Evolutionary conservation across 192 early-diverging fungal genomes (phyloP).

Genomic region (Coemansia sp.): DNA sequence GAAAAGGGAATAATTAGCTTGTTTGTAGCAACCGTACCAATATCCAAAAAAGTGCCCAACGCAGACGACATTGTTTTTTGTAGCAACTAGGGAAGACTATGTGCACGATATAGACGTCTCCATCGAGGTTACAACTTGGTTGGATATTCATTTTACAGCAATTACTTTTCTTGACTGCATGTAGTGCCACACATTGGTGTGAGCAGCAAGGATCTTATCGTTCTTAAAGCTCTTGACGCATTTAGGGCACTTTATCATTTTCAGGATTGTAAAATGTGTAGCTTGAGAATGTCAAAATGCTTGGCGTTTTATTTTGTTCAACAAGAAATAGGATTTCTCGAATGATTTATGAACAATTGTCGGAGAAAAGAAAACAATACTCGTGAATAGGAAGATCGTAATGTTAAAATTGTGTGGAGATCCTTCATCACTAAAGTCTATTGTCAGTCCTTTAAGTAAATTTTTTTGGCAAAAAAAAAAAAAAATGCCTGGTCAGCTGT

Average conservation of each 20-base stretch:
- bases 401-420: background rate
- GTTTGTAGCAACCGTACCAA: background rate
- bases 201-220: conserved; percentile 20
- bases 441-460: background rate
- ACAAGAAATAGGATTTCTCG: no score
- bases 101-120: background rate
- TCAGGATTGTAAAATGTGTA: background rate
- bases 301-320: background rate
- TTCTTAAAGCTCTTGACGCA: conserved; percentile 41
- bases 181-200: conserved; percentile 54
- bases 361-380: background rate
- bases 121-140: background rate
- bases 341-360: background rate
- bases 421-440: background rate
- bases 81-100: background rate
- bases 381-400: background rate
- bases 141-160: background rate
- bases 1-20: background rate
- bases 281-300: background rate
- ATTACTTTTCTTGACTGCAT: conserved; percentile 6
- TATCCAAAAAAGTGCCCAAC: background rate
- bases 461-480: no score
- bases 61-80: background rate
- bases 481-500: background rate
- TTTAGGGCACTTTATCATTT: conserved; percentile 41